These are phyloP conservation scores for Hypocreales sp. DNA, from an alignment of 2,329 filamentous ascomycete species.

Conservation along the genomic window DNA sequence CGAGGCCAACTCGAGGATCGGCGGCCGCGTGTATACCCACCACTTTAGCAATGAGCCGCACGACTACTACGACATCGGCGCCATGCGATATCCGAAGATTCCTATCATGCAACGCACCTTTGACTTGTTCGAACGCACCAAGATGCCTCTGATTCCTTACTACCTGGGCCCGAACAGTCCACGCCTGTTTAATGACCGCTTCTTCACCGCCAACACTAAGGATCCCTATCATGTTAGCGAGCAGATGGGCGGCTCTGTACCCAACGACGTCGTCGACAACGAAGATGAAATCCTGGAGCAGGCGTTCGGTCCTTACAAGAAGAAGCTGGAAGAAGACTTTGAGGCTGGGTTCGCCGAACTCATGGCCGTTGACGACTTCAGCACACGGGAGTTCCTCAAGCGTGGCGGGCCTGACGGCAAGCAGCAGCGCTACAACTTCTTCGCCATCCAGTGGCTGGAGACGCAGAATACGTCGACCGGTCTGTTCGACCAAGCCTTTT, in stretches of 20 bases:
- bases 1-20: conserved; percentile 15
- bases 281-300: conserved; percentile 2
- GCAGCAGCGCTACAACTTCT: conserved; percentile 4
- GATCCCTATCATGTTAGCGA: conserved; percentile 4
- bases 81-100: conserved; percentile 22
- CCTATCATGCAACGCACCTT: conserved; percentile 10
- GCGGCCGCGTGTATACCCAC: conserved; percentile 19
- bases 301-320: conserved; percentile 2
- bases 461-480: conserved; percentile 10
- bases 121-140: conserved; percentile 3
- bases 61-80: conserved; percentile 25
- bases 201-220: not conserved
- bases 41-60: conserved; percentile 13
- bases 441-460: conserved; percentile 9
- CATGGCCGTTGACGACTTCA: conserved; percentile 6
- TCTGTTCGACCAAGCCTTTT: conserved; percentile 19
- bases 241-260: conserved; percentile 3
- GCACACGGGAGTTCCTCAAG: conserved; percentile 9
- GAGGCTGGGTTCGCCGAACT: conserved; percentile 2
- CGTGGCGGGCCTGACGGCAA: conserved; percentile 3
- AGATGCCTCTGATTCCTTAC: conserved; percentile 2
- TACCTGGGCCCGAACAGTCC: conserved; percentile 2
- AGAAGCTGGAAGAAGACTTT: conserved; percentile 2
- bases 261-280: conserved; percentile 4
- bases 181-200: conserved; percentile 5